Evolutionary conservation across 2,329 filamentous ascomycete genomes (phyloP), one percentile per base, ranked within the genome.

Genomic region (Pseudocercospora vitis): DNA sequence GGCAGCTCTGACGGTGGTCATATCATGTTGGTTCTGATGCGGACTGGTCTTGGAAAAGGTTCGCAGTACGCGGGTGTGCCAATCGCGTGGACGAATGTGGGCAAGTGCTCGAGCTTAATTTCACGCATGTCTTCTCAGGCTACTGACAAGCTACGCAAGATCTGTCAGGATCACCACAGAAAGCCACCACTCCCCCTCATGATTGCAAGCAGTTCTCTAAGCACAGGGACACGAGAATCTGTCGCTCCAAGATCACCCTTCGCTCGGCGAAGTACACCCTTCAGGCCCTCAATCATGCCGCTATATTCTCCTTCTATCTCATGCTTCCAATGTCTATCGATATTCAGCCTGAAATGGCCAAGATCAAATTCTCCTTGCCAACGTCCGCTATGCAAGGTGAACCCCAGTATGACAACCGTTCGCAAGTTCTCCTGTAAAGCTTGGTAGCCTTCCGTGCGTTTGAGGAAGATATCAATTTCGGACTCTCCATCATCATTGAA

Each of bases 1-100:
- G 62, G 70, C 63, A 49, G 73, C 63, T 61, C 62, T 68, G 48
- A 65, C 62, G 33, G 65, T 59, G 60, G 60, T 66, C 70, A 74
- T 72, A 56, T 51, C 59, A 63, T 62, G 37, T 54, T 47, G 14
- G 37, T 21, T n/a, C 18, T 37, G 33, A 37, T 37, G 33, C 16
- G 33, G 21, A 3, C 9, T 4, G 14, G 33, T 9, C 21, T 9
- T 18, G 19, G 14, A 44, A 26, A 21, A 14, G 39, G 21, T 23
- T 44, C 39, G 39, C 7, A 21, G n/a, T 31, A 19, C 42, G 21
- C 24, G 42, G 7, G 37, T 37, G 33, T 14, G 33, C 21, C 33
- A 37, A 19, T 37, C 33, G 14, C 33, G 33, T 37, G n/a, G n/a
- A n/a, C n/a, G 33, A 37, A 37, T 7, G 21, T 14, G 16, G 33